A percentile compares a stretch with the other conserved stretches of the same genome.
Evolutionary conservation across 2,329 filamentous ascomycete genomes (phyloP).

Genomic region (Aspergillus piperis): DNA sequence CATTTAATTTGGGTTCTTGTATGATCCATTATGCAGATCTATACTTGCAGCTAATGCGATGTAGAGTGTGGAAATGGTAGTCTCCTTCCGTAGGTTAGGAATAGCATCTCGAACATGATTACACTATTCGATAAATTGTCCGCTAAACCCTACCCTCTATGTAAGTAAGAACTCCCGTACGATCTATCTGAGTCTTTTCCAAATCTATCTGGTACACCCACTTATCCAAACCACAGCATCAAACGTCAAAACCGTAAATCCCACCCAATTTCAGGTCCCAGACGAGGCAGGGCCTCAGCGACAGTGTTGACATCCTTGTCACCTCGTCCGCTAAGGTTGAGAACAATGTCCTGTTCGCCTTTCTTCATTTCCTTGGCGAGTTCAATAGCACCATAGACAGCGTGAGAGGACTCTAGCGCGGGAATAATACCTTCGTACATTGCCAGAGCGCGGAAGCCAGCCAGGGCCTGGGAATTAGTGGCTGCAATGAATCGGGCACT

Average conservation of each 20-base stretch:
- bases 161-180: no score
- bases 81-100: no score
- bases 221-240: no score
- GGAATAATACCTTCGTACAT: not conserved
- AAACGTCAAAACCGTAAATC: not conserved
- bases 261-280: not conserved
- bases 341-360: not conserved
- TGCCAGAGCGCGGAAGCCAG: not conserved
- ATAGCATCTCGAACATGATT: no score
- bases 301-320: not conserved
- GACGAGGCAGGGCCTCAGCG: not conserved
- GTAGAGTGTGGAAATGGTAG: no score
- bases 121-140: no score
- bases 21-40: no score
- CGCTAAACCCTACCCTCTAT: no score
- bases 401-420: not conserved
- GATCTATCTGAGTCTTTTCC: no score
- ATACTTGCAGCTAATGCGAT: no score
- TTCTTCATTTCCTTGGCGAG: not conserved
- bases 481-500: not conserved
- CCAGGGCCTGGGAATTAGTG: not conserved
- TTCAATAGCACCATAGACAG: not conserved
- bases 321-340: not conserved
- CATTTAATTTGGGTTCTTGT: no score
- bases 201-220: no score